Conservation (phyloP, 169 alveolate species). For the Eimeria tenella region DNA sequence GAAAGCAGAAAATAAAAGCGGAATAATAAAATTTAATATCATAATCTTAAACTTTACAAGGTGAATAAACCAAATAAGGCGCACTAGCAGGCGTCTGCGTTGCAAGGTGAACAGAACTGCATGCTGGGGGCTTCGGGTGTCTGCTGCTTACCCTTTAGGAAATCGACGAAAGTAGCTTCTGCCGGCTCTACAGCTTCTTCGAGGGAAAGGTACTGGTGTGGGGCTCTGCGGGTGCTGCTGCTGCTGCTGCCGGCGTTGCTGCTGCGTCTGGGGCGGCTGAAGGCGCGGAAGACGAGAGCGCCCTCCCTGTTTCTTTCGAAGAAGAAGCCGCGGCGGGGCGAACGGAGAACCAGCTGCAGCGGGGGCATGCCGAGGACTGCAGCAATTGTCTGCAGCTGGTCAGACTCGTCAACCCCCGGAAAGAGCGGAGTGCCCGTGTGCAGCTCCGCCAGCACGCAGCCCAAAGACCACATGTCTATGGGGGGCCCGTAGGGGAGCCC, state of each 20-base stretch:
- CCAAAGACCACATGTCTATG: constrained; percentile 99
- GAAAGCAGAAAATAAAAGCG: background rate
- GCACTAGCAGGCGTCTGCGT: background rate
- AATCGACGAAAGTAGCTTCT: constrained; percentile 42
- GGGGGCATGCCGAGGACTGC: constrained; percentile 82
- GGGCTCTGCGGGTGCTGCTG: background rate
- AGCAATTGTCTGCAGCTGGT: constrained; percentile 88
- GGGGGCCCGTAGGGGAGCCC: constrained; percentile 98
- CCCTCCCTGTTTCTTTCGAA: constrained; percentile 22
- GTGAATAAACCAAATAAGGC: background rate
- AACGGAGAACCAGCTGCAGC: constrained; percentile 8
- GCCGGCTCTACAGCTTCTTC: constrained; percentile 48
- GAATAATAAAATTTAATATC: background rate
- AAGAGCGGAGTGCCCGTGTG: constrained; percentile 91
- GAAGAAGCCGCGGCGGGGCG: constrained; percentile 51
- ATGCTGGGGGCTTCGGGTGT: background rate
- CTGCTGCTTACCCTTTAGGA: constrained; percentile 28
- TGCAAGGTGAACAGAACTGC: background rate
- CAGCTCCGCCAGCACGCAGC: constrained; percentile 98
- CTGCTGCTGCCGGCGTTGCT: background rate
- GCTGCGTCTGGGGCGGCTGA: background rate
- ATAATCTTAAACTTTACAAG: background rate
- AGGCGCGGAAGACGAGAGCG: background rate
- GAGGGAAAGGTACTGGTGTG: background rate
- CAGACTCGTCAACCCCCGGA: constrained; percentile 85